Evolutionary conservation across 257 asterid species (phyloP), one percentile per base, ranked within the genome.

Genomic region (Ocimum tenuiflorum): DNA sequence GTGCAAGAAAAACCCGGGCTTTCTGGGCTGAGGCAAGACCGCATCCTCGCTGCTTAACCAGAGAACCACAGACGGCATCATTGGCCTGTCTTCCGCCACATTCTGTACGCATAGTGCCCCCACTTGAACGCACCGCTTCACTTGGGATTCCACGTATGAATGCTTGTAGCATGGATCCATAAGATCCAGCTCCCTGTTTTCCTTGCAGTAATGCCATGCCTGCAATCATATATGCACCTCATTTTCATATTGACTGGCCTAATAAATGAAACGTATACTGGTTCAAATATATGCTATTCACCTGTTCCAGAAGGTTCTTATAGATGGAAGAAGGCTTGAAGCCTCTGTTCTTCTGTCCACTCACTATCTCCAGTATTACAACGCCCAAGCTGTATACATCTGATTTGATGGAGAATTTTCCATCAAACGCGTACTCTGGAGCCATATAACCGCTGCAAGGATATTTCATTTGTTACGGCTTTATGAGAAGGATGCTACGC

Each of bases 391-490:
- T 68, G 33, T 56, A 68, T 33, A 68, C 41, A 9, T 68, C 73
- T 7, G 73, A 68, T 15, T 68, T 68, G 8, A 68, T 19, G 11
- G 74, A 69, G 54, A 69, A 69, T 8, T 69, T 69, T 0, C 74
- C 74, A 41, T 60, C 46, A 33, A 69, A 49, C 24, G 62, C 74
- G 1, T 69, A 69, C 39, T 69, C 74, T 11, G 74, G 74, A 18
- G 74, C 68, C 74, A 69, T 69, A 42, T 69, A 69, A 11, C 74
- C 74, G 1, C 74, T 60, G 69, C 63, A 60, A 45, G 1, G 53
- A 39, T 18, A 6, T 18, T 31, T 20, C n/a, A 19, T 19, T 7
- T 6, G 33, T 68, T 33, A 57, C 41, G 5, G 2, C 14, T 45
- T 24, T 45, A n/a, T 2, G 22, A 22, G 23, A 36, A 39, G 19